Conservation (phyloP, 2,329 filamentous ascomycete species). For the Botrytis squamosa region DNA sequence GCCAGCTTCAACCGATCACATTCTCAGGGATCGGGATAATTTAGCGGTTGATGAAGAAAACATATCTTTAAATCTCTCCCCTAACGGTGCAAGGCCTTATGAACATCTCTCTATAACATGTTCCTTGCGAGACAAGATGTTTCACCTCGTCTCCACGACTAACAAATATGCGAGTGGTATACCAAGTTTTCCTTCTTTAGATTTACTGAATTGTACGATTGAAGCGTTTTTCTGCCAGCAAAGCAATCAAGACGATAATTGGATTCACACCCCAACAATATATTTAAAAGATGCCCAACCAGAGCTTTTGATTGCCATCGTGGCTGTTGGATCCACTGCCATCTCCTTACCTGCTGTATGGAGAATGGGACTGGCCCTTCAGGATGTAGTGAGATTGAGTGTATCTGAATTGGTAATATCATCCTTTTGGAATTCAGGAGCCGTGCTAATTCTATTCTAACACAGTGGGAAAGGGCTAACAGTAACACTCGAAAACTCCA, state of each 20-base stretch:
- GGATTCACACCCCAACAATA: not conserved
- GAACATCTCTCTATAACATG: not conserved
- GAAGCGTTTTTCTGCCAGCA: not conserved
- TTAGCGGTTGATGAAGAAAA: slow-evolving; percentile 28
- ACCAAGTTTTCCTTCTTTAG: not conserved
- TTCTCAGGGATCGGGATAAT: slow-evolving; percentile 15
- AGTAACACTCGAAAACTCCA: not conserved
- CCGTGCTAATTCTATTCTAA: not conserved
- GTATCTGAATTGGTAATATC: not conserved
- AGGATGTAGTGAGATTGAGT: not conserved
- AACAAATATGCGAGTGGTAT: not conserved
- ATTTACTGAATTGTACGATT: not conserved
- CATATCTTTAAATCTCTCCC: slow-evolving; percentile 23
- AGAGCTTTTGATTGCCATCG: not conserved
- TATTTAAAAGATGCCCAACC: not conserved
- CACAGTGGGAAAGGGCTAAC: not conserved
- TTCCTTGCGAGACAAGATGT: not conserved
- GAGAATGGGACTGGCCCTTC: not conserved
- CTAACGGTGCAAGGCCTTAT: slow-evolving; percentile 22
- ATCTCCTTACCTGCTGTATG: not conserved
- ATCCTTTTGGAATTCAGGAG: not conserved
- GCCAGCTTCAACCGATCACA: not conserved
- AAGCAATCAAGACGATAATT: not conserved
- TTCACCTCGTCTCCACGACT: not conserved
- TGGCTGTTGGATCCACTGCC: not conserved